phyloP scores from a whole-genome alignment of 2,329 filamentous ascomycete species.

The Arthrinium phaeospermum region DNA sequence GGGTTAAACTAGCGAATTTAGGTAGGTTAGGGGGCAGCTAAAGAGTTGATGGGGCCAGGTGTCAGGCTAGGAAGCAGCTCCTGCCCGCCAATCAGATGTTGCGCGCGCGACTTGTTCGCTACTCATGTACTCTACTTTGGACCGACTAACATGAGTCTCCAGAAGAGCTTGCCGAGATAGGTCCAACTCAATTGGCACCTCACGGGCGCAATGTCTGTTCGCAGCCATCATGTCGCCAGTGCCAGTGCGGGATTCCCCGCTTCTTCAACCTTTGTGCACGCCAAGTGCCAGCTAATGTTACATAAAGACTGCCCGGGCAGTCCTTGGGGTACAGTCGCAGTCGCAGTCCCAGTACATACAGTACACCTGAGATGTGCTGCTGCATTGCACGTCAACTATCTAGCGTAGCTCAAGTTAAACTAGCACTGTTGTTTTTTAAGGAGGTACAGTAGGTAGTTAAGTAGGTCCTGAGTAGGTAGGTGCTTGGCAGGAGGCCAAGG shows the following conservation, averaged over 20 bases:
- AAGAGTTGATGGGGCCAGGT: background rate
- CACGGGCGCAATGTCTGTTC: constrained; percentile 18
- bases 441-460: background rate
- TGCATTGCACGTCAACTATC: background rate
- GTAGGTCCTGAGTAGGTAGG: background rate
- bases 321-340: background rate
- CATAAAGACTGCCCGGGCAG: background rate
- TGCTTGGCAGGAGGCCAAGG: background rate
- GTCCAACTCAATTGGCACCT: background rate
- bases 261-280: background rate
- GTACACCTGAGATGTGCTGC: background rate
- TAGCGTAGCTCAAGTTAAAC: too few species aligned
- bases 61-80: background rate
- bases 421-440: too few species aligned
- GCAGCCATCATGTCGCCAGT: background rate
- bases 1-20: background rate
- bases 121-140: background rate
- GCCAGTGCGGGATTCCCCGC: background rate
- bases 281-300: background rate
- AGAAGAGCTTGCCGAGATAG: background rate
- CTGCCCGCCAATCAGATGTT: background rate
- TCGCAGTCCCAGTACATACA: background rate
- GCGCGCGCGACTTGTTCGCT: background rate
- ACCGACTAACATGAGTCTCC: background rate
- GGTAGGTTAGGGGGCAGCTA: background rate